These are phyloP conservation scores for Microglena sp. DNA, from an alignment of 139 green algal species.

Conservation along the genomic window DNA sequence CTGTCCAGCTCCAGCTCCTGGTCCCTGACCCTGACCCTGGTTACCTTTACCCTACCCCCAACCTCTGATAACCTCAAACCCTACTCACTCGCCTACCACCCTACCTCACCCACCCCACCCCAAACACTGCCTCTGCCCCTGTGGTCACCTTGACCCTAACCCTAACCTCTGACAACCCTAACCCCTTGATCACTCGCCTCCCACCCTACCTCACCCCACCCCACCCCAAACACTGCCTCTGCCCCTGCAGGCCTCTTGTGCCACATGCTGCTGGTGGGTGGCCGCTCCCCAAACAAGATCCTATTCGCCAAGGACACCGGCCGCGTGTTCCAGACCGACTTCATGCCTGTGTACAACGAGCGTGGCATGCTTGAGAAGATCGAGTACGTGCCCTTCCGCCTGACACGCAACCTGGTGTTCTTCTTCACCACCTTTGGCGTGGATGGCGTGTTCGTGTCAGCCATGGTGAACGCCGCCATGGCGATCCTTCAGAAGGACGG, in stretches of 20 bases:
- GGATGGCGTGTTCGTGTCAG: slow-evolving; percentile 64
- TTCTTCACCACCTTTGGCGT: slow-evolving; percentile 95
- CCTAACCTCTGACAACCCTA: too few species aligned
- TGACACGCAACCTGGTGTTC: slow-evolving; percentile 90
- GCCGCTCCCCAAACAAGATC: slow-evolving; percentile 79
- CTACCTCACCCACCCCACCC: too few species aligned
- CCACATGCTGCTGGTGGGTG: slow-evolving; percentile 75
- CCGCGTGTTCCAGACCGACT: slow-evolving; percentile 76
- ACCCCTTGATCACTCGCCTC: too few species aligned
- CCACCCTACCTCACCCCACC: not conserved
- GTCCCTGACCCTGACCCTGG: too few species aligned
- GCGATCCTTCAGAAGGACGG: slow-evolving; percentile 22
- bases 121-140: too few species aligned
- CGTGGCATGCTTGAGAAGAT: slow-evolving; percentile 47
- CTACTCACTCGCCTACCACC: too few species aligned
- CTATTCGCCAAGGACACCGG: slow-evolving; percentile 80
- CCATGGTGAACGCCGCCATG: slow-evolving; percentile 49
- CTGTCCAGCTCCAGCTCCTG: too few species aligned
- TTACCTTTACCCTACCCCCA: too few species aligned
- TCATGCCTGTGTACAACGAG: slow-evolving; percentile 64
- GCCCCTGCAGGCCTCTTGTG: slow-evolving; percentile 54
- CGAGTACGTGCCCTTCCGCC: slow-evolving; percentile 69
- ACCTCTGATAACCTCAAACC: too few species aligned
- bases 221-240: not conserved
- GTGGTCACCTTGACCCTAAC: too few species aligned